A percentile compares a stretch with the other conserved stretches of the same genome.
These are phyloP conservation scores for Hypoxylon sp. DNA, from an alignment of 2,329 filamentous ascomycete genomes.

Conservation along the genomic window DNA sequence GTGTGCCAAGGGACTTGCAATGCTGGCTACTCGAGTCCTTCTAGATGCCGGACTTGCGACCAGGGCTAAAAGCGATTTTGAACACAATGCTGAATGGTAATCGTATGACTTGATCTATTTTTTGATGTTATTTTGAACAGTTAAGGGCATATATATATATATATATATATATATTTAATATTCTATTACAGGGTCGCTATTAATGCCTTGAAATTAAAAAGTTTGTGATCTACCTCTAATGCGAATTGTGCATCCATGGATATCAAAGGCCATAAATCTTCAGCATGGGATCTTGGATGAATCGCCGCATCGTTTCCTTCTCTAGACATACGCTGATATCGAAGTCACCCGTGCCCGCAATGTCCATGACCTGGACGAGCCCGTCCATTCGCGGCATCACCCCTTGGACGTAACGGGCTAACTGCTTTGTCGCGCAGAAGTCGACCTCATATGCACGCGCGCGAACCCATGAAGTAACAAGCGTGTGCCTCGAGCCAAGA, in stretches of 20 bases:
- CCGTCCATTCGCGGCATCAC: slow-evolving; percentile 62
- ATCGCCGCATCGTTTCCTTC: slow-evolving; percentile 45
- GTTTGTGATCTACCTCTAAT: neutral
- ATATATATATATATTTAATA: neutral
- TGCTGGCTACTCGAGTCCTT: slow-evolving; percentile 36
- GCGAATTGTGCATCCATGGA: neutral
- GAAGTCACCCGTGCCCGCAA: slow-evolving; percentile 52
- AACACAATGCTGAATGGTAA: slow-evolving; percentile 37
- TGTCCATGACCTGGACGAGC: slow-evolving; percentile 59
- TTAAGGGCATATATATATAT: too few relatives aligned
- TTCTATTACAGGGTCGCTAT: neutral
- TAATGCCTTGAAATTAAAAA: neutral
- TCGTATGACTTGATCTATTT: neutral
- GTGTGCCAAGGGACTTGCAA: slow-evolving; percentile 42
- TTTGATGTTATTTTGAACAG: neutral
- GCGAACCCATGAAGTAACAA: slow-evolving; percentile 63
- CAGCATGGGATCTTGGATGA: slow-evolving; percentile 49
- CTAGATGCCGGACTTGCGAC: slow-evolving; percentile 32
- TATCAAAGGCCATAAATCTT: slow-evolving; percentile 38
- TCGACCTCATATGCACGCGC: slow-evolving; percentile 59
- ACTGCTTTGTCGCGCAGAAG: slow-evolving; percentile 52
- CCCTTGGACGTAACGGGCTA: slow-evolving; percentile 57
- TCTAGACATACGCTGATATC: slow-evolving; percentile 57
- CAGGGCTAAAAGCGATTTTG: slow-evolving; percentile 29
- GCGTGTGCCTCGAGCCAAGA: slow-evolving; percentile 58